These are phyloP conservation scores for Colletotrichum plurivorum DNA, from an alignment of 2,329 filamentous ascomycete genomes.

Conservation along the genomic window DNA sequence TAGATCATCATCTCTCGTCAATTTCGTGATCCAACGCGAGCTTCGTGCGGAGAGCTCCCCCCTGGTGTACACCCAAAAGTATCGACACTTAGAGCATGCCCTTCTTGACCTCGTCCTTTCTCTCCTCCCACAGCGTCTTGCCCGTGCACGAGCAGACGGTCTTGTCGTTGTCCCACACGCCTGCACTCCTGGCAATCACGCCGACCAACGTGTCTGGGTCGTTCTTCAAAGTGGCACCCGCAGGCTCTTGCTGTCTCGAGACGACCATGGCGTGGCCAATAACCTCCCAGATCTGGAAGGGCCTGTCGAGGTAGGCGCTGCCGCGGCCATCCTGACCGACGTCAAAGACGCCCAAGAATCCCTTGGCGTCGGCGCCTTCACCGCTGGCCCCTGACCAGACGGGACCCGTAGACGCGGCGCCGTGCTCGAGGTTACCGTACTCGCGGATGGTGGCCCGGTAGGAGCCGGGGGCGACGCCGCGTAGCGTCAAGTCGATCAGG, in stretches of 20 bases:
- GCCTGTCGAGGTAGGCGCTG: conserved; percentile 83
- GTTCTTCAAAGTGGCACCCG: conserved; percentile 69
- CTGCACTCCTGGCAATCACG: conserved; percentile 94
- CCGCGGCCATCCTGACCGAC: conserved; percentile 84
- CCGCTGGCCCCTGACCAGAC: conserved; percentile 76
- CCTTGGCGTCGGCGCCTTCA: conserved; percentile 58
- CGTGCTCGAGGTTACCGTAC: conserved; percentile 87
- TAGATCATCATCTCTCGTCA: conserved; percentile 6
- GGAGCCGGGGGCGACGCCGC: conserved; percentile 83
- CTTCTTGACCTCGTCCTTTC: conserved; percentile 87
- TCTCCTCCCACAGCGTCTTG: conserved; percentile 98
- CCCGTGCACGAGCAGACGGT: conserved; percentile 98
- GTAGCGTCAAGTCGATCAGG: conserved; percentile 88
- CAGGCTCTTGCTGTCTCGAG: conserved; percentile 74
- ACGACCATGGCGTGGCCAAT: conserved; percentile 95
- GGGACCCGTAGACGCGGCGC: conserved; percentile 84
- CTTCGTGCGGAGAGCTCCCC: conserved; percentile 26
- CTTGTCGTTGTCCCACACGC: conserved; percentile 99
- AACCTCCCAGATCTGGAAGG: conserved; percentile 93
- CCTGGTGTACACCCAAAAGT: neutral
- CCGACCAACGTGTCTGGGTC: conserved; percentile 90
- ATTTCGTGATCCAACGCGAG: conserved; percentile 24
- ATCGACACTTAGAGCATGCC: conserved; percentile 76
- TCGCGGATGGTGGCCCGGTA: conserved; percentile 90
- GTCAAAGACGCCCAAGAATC: conserved; percentile 79